Evolutionary conservation across 2,329 filamentous ascomycete genomes (phyloP).

Genomic region (Fusarium domesticum): DNA sequence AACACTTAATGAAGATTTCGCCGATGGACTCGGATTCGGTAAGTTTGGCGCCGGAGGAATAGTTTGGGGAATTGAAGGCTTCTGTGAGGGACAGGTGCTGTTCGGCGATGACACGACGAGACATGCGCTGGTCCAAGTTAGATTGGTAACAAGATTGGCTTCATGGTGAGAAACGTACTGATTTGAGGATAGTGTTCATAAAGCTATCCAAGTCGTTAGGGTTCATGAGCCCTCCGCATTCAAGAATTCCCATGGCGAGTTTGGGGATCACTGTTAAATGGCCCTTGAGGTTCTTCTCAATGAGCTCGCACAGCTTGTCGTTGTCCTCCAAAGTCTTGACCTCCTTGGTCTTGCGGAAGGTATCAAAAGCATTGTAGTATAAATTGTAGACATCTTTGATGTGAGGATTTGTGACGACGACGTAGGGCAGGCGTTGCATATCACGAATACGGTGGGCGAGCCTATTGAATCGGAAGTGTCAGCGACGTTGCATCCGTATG

Average conservation of each 20-base stretch:
- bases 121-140: conserved; percentile 66
- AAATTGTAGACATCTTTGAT: conserved; percentile 94
- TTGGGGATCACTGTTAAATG: conserved; percentile 93
- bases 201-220: conserved; percentile 82
- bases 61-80: conserved; percentile 86
- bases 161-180: conserved; percentile 54
- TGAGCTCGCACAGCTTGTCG: conserved; percentile 76
- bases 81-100: conserved; percentile 94
- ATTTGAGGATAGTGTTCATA: conserved; percentile 90
- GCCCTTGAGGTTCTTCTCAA: conserved; percentile 76
- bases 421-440: conserved; percentile 94
- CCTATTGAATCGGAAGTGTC: conserved; percentile 41
- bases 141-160: background rate
- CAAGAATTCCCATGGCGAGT: conserved; percentile 88
- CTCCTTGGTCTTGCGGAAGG: conserved; percentile 77
- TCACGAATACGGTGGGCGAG: conserved; percentile 92
- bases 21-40: conserved; percentile 82
- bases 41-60: conserved; percentile 75
- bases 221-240: conserved; percentile 80
- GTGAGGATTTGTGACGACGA: conserved; percentile 92
- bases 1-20: conserved; percentile 91
- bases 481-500: conserved; percentile 4
- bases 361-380: conserved; percentile 96
- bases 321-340: conserved; percentile 87
- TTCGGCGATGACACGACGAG: conserved; percentile 92